These are phyloP conservation scores for Cyclotella choctawhatcheeana DNA, from an alignment of 108 stramenopile species.

Conservation along the genomic window DNA sequence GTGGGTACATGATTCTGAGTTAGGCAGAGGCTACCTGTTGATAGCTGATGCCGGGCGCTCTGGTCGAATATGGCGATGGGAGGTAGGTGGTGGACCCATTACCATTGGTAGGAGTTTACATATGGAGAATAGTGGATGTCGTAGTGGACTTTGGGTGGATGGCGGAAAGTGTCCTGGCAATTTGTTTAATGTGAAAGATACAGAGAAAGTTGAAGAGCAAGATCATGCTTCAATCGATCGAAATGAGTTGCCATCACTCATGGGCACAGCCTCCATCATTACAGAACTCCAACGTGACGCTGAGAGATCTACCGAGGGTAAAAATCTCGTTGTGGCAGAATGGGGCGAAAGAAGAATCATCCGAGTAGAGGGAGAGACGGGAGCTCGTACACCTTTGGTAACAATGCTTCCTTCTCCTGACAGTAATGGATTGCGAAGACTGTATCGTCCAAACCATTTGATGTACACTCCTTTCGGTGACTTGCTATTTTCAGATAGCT, in stretches of 20 bases:
- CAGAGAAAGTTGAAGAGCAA: not conserved
- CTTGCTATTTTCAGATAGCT: slow-evolving; percentile 60
- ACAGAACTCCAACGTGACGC: slow-evolving; percentile 38
- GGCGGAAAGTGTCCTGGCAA: slow-evolving; percentile 41
- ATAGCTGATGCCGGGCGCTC: slow-evolving; percentile 47
- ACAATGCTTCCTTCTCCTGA: slow-evolving; percentile 37
- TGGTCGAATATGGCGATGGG: slow-evolving; percentile 82
- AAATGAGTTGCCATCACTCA: slow-evolving; percentile 9
- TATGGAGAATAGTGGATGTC: slow-evolving; percentile 72
- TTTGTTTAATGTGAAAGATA: slow-evolving; percentile 17
- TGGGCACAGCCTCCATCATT: slow-evolving; percentile 70
- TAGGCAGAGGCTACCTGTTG: slow-evolving; percentile 75
- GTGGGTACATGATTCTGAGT: slow-evolving; percentile 76
- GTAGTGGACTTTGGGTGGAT: slow-evolving; percentile 52
- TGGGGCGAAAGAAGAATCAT: slow-evolving; percentile 80
- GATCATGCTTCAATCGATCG: not conserved
- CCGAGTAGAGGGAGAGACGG: slow-evolving; percentile 68
- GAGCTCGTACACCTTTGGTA: slow-evolving; percentile 77
- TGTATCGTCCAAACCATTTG: slow-evolving; percentile 54
- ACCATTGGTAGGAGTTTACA: slow-evolving; percentile 77
- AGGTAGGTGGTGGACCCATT: slow-evolving; percentile 81
- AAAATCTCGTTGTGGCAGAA: slow-evolving; percentile 63
- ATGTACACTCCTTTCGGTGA: slow-evolving; percentile 77
- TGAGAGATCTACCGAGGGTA: slow-evolving; percentile 34
- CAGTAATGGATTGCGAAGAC: slow-evolving; percentile 22